phyloP scores from a whole-genome alignment of 148 eudicot genomes.

The Simmondsia chinensis region DNA sequence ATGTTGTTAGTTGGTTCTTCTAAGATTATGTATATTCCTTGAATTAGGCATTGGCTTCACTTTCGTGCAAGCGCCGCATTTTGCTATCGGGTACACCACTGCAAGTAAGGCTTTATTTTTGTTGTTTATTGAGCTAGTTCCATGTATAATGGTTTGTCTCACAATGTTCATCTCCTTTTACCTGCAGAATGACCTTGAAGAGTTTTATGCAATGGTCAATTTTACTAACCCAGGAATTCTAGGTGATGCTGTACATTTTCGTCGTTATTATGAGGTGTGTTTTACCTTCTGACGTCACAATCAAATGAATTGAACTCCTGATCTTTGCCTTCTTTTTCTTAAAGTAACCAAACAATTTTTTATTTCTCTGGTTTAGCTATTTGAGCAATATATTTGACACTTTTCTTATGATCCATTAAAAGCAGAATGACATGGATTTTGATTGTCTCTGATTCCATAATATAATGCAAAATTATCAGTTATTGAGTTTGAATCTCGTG shows the following conservation, averaged over 20 bases:
- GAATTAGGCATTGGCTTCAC: constrained; percentile 83
- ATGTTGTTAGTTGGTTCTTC: background rate
- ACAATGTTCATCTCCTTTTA: background rate
- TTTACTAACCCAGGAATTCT: constrained; percentile 93
- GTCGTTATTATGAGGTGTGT: constrained; percentile 85
- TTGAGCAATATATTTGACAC: too few species aligned
- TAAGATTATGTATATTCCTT: constrained; percentile 3
- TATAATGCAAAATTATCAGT: too few species aligned
- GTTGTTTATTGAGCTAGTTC: constrained; percentile 3
- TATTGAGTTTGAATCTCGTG: too few species aligned
- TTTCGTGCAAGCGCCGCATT: constrained; percentile 86
- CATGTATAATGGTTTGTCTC: background rate
- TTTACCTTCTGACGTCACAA: constrained; percentile 7
- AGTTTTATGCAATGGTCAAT: constrained; percentile 94
- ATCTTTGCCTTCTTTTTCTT: background rate
- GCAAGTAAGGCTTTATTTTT: constrained; percentile 56
- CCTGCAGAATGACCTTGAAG: constrained; percentile 89
- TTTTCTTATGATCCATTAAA: too few species aligned
- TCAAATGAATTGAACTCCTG: background rate
- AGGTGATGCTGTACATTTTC: constrained; percentile 86
- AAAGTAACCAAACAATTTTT: too few species aligned
- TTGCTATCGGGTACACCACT: constrained; percentile 94
- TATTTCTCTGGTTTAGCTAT: too few species aligned
- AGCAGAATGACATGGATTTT: too few species aligned
- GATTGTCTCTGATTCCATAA: too few species aligned